Base-by-base conservation (phyloP, 768 basidiomycete genomes). In the Rhizopogon roseolus region DNA sequence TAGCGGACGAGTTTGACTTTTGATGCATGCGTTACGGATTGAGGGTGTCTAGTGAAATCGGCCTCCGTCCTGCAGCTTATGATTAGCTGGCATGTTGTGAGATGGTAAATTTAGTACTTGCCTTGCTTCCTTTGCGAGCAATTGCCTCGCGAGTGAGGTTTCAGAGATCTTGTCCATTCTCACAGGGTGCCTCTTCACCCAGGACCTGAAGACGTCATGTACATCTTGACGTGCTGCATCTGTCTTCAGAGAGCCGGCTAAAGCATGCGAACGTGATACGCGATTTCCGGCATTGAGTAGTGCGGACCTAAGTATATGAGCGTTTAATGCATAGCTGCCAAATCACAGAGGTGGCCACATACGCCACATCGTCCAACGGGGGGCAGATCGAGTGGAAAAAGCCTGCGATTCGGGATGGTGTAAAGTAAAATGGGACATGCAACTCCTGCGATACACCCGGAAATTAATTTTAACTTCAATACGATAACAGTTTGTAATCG, bases 201-300 rank as follows among this genome's bases (percentile, higher is more conserved):
- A 96, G n/a, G 82, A 84, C 5, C 95, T 82, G 65, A 86, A 87
- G 46, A 97, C 73, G 62, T 96, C 94, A 64, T 90, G 83, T 7
- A 98, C 68, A 56, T 86, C 84, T 27, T 71, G 63, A 34, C 82
- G 76, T 2, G 85, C 75, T 3, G 93, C 96, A 17, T 84, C 79
- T 16, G 97, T 97, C 75, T 98, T 98, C 53, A 99, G 68, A 7
- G 93, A 95, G 0, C 97, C 97, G 5, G 92, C 70, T 17, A 77
- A 78, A 1, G 95, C 93, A 70, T 98, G 97, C 0, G 96, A 96
- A 11, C 96, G 85, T 8, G 96, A 96, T 38, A 97, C 78, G 48
- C 78, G 70, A 71, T 93, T 81, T 8, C 92, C 91, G 8, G 82
- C 91, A 62, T 98, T 84, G 14, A 98, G 79, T 29, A 98, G 76